phyloP scores from a whole-genome alignment of 2,329 filamentous ascomycete species.

The Grosmannia huntii region DNA sequence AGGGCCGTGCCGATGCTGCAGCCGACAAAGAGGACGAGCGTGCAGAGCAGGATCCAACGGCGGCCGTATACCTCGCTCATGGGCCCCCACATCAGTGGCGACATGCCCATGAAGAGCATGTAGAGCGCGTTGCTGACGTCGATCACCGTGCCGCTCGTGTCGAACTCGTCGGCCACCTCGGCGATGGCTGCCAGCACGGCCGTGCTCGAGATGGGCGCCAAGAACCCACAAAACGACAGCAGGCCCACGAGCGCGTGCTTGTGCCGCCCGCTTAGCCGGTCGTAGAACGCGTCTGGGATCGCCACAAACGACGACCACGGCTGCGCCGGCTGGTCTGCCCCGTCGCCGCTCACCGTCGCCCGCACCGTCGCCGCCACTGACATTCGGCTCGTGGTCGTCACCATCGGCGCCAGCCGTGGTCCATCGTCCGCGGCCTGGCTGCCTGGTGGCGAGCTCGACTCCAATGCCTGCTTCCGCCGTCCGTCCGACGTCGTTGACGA shows the following conservation, averaged over 20 bases:
- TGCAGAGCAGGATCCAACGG: constrained; percentile 39
- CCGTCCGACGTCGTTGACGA: background rate
- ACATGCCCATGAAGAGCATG: constrained; percentile 57
- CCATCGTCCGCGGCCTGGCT: background rate
- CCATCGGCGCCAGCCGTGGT: background rate
- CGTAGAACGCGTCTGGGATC: constrained; percentile 46
- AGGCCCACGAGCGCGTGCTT: constrained; percentile 57
- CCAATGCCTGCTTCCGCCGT: background rate
- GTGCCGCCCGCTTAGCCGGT: constrained; percentile 44
- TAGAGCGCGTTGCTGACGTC: constrained; percentile 59
- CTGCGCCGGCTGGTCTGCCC: constrained; percentile 15
- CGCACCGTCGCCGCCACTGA: constrained; percentile 10
- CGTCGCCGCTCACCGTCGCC: constrained; percentile 14
- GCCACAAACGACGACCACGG: constrained; percentile 20
- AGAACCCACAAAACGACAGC: constrained; percentile 61
- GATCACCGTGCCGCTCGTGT: constrained; percentile 48
- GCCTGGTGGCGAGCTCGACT: background rate
- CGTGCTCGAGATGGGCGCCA: constrained; percentile 58
- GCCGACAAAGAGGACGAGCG: constrained; percentile 44
- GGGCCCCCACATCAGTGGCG: constrained; percentile 53
- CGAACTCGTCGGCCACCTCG: constrained; percentile 47
- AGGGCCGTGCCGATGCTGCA: constrained; percentile 56
- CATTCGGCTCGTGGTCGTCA: constrained; percentile 1
- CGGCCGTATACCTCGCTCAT: constrained; percentile 46
- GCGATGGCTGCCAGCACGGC: constrained; percentile 52